phyloP scores from a whole-genome alignment of 768 basidiomycete species.

The Agrocybe praecox region DNA sequence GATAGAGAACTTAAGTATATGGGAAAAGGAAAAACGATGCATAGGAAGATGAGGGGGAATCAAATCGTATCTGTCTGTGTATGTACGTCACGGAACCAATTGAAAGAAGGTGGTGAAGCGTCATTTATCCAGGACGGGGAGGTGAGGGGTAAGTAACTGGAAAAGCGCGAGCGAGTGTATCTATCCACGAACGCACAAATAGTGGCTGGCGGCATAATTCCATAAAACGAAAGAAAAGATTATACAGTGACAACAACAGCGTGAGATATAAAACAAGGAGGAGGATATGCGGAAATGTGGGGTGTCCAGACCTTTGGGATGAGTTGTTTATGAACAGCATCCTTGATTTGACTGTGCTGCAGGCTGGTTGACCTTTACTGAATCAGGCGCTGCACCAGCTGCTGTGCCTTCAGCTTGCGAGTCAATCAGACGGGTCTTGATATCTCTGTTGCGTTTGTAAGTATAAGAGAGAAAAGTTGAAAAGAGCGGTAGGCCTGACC shows the following conservation, averaged over 20 bases:
- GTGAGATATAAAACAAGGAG: not conserved
- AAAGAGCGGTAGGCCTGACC: conserved; percentile 46
- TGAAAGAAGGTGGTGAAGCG: not conserved
- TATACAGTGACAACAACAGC: conserved; percentile 8
- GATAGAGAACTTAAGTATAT: conserved; percentile 7
- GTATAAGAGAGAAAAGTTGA: not conserved
- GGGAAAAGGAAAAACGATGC: not conserved
- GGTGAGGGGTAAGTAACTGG: not conserved
- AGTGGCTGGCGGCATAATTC: conserved; percentile 10
- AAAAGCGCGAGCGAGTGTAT: not conserved
- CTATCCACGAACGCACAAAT: conserved; percentile 9
- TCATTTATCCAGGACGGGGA: too few species aligned
- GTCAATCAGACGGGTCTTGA: conserved; percentile 97
- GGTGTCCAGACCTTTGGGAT: conserved; percentile 1
- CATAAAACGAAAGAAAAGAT: conserved; percentile 7
- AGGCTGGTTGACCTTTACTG: conserved; percentile 70
- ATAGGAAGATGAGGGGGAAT: conserved; percentile 4
- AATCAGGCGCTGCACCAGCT: conserved; percentile 47
- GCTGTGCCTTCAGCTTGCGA: conserved; percentile 71
- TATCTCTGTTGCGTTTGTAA: conserved; percentile 63
- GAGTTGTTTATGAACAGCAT: conserved; percentile 51
- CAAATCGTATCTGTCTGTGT: not conserved
- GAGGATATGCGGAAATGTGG: not conserved
- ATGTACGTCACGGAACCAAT: too few species aligned
- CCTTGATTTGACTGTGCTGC: conserved; percentile 41